phyloP scores from a whole-genome alignment of 2,329 filamentous ascomycete genomes.

The Lasiodiplodia sp. region DNA sequence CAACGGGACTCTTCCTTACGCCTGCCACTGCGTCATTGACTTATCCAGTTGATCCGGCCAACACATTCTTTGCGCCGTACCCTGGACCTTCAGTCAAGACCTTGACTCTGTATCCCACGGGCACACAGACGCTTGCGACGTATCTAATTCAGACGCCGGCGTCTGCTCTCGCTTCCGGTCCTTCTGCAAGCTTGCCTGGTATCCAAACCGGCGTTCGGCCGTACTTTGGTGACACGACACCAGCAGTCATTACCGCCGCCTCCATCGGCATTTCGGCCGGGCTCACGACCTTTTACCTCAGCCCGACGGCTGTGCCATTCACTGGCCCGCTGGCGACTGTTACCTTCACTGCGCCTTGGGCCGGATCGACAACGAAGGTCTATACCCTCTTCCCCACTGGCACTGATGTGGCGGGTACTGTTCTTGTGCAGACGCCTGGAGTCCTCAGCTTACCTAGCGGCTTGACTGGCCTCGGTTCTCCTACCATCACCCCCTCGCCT shows the following conservation, averaged over 20 bases:
- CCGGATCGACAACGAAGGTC: not conserved
- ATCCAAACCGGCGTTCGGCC: not conserved
- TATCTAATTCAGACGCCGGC: constrained; percentile 8
- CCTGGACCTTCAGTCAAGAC: not conserved
- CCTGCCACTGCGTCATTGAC: not conserved
- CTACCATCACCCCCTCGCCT: not conserved
- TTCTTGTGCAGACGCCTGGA: not conserved
- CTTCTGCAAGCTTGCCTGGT: not conserved
- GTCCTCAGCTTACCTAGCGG: not conserved
- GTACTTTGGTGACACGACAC: constrained; percentile 2
- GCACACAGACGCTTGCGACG: not conserved
- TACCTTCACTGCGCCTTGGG: constrained; percentile 6
- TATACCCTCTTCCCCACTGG: constrained; percentile 1
- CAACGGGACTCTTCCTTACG: not conserved
- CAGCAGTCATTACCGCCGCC: not conserved
- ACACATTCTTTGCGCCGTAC: constrained; percentile 7
- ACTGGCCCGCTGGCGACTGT: constrained; percentile 1
- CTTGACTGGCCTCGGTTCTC: not conserved
- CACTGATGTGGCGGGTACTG: not conserved
- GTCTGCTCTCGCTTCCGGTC: not conserved
- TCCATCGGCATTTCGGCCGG: not conserved
- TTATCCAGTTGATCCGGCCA: not conserved
- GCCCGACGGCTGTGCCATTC: not conserved
- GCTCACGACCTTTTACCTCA: not conserved
- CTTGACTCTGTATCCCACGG: constrained; percentile 1